Conservation (phyloP, 805 yeast species). For the Wickerhamiella siamensis region DNA sequence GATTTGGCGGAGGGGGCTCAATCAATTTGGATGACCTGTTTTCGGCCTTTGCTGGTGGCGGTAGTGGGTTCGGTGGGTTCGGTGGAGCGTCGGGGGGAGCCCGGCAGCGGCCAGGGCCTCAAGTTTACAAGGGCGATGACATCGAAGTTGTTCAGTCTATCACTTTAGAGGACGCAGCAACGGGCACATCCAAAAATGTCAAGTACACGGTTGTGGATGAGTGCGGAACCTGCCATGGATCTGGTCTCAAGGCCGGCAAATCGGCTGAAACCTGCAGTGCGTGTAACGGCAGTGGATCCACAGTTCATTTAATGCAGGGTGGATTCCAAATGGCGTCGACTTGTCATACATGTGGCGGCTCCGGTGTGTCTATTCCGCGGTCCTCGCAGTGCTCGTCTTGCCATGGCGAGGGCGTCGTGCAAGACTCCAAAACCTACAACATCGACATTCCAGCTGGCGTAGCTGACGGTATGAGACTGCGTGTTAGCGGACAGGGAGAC, state of each 20-base stretch:
- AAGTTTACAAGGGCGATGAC: conserved; percentile 80
- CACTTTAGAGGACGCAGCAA: conserved; percentile 73
- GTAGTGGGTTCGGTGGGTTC: conserved; percentile 18
- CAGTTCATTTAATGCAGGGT: conserved; percentile 70
- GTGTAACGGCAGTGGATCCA: conserved; percentile 90
- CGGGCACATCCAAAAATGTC: conserved; percentile 55
- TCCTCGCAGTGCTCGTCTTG: conserved; percentile 64
- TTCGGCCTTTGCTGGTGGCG: conserved; percentile 36
- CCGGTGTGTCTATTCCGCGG: conserved; percentile 62
- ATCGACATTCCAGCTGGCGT: conserved; percentile 84
- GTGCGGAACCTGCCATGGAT: conserved; percentile 69
- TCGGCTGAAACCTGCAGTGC: conserved; percentile 64
- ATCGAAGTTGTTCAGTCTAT: conserved; percentile 65
- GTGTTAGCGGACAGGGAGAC: conserved; percentile 82
- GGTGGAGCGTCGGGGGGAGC: conserved; percentile 27
- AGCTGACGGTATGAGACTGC: conserved; percentile 68
- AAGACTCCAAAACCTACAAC: conserved; percentile 50
- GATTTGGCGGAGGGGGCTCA: conserved; percentile 29
- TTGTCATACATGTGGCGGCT: conserved; percentile 74
- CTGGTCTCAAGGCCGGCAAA: conserved; percentile 68
- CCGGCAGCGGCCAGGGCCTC: conserved; percentile 34
- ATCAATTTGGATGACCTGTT: conserved; percentile 52
- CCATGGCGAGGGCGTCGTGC: conserved; percentile 78
- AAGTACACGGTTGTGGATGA: conserved; percentile 59
- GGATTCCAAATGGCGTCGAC: conserved; percentile 97